Evolutionary conservation across 805 yeast species (phyloP).

Genomic region (Metschnikowia continentalis): DNA sequence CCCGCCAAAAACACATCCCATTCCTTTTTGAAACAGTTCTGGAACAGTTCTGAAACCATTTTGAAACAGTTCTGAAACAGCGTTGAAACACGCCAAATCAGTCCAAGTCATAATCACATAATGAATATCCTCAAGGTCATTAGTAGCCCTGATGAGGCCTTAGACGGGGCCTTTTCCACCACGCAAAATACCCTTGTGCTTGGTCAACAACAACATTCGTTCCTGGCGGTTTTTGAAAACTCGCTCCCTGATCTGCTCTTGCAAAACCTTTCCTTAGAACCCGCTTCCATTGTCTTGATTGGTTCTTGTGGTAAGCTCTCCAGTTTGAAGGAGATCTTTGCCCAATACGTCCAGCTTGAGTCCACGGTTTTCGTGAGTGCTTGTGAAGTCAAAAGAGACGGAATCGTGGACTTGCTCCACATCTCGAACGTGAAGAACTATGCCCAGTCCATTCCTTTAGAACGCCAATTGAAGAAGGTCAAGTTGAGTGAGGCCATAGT

Average conservation of each 20-base stretch:
- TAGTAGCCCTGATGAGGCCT: neutral
- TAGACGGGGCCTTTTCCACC: neutral
- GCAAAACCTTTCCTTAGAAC: neutral
- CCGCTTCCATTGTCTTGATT: slow-evolving; percentile 7
- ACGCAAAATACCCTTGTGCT: neutral
- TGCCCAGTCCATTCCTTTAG: slow-evolving; percentile 14
- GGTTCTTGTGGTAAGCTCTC: slow-evolving; percentile 28
- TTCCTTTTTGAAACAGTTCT: neutral
- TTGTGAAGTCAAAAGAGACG: slow-evolving; percentile 27
- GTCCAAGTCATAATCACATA: neutral
- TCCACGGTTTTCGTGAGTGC: slow-evolving; percentile 20
- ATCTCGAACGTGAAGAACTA: slow-evolving; percentile 7
- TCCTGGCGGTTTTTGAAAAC: slow-evolving; percentile 7
- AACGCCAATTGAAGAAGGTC: slow-evolving; percentile 12
- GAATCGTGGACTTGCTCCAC: slow-evolving; percentile 25
- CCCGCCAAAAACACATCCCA: too few relatives aligned
- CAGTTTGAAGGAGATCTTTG: slow-evolving; percentile 19
- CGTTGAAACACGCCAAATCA: neutral
- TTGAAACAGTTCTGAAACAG: too few relatives aligned
- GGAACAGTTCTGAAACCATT: neutral
- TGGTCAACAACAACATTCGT: slow-evolving; percentile 6
- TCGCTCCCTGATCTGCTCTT: slow-evolving; percentile 11
- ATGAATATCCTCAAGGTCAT: slow-evolving; percentile 1
- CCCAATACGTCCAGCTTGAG: slow-evolving; percentile 10
- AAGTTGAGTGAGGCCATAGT: slow-evolving; percentile 8